Evolutionary conservation across 2,329 filamentous ascomycete species (phyloP).

Genomic region (Fusarium mundagurra): DNA sequence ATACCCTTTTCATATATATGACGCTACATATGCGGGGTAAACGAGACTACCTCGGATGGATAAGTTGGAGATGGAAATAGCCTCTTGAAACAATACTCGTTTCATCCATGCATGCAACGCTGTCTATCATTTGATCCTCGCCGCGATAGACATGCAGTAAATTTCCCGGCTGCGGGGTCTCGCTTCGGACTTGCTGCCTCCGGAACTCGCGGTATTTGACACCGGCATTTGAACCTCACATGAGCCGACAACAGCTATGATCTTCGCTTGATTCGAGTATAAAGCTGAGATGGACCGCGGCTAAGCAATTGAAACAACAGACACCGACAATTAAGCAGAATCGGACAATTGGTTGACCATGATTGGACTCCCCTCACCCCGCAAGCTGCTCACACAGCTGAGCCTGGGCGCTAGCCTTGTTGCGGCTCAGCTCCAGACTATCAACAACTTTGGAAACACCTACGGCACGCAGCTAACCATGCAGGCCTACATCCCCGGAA

Average conservation of each 20-base stretch:
- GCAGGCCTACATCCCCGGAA: slow-evolving; percentile 3
- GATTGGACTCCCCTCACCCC: neutral
- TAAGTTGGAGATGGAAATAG: neutral
- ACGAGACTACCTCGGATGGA: neutral
- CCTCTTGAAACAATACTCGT: neutral
- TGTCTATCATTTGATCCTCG: neutral
- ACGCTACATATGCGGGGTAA: neutral
- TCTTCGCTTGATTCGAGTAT: neutral
- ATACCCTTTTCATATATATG: neutral
- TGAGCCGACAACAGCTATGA: neutral
- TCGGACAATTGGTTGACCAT: neutral
- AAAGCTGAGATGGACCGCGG: neutral
- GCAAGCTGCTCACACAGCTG: slow-evolving; percentile 5
- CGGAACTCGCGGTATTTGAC: neutral
- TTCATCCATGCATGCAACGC: slow-evolving; percentile 2
- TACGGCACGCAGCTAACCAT: neutral
- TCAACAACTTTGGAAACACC: slow-evolving; percentile 6
- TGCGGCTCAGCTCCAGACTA: slow-evolving; percentile 18
- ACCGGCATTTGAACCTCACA: slow-evolving; percentile 1
- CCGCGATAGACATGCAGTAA: neutral
- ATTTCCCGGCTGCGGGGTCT: neutral
- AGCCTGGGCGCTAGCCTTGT: slow-evolving; percentile 5
- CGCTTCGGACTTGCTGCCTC: neutral
- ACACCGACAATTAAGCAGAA: neutral
- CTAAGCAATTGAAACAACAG: accelerated